Evolutionary conservation across 2,329 filamentous ascomycete genomes (phyloP).

Genomic region (Fusarium anguioides): DNA sequence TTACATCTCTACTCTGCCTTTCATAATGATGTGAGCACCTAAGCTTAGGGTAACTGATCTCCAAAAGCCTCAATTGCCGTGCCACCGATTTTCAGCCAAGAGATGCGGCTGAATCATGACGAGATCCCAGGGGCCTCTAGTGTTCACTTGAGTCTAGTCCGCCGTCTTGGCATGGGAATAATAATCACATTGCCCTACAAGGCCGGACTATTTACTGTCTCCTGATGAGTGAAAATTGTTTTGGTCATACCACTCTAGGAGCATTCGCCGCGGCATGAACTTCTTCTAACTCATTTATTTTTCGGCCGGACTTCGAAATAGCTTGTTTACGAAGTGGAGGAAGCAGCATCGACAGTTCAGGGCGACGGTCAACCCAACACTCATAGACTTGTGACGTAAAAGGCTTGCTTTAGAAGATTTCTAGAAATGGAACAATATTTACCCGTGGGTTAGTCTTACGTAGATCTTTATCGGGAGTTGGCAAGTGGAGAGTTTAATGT

Average conservation of each 20-base stretch:
- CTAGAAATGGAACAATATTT: conserved; percentile 32
- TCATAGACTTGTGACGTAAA: conserved; percentile 19
- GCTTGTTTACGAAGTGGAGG: background rate
- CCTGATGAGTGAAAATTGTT: background rate
- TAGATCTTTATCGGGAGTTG: conserved; percentile 21
- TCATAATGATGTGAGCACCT: too few relatives aligned
- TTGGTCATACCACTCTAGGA: background rate
- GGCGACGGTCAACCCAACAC: conserved; percentile 11
- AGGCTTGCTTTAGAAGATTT: conserved; percentile 26
- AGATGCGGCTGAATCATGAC: conserved; percentile 30
- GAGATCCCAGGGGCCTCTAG: background rate
- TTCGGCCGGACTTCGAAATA: background rate
- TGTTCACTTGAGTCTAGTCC: conserved; percentile 2
- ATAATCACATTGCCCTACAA: background rate
- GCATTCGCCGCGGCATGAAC: background rate
- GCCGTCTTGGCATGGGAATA: conserved; percentile 26
- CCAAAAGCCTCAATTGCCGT: background rate
- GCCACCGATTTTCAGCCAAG: conserved; percentile 12
- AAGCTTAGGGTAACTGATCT: background rate
- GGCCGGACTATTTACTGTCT: background rate
- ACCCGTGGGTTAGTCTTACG: conserved; percentile 6
- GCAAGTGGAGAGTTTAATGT: background rate
- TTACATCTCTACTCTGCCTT: background rate
- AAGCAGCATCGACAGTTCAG: background rate
- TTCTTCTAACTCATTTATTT: background rate